These are phyloP conservation scores for Acephala macrosclerotiorum DNA, from an alignment of 2,329 filamentous ascomycete species.

Conservation along the genomic window DNA sequence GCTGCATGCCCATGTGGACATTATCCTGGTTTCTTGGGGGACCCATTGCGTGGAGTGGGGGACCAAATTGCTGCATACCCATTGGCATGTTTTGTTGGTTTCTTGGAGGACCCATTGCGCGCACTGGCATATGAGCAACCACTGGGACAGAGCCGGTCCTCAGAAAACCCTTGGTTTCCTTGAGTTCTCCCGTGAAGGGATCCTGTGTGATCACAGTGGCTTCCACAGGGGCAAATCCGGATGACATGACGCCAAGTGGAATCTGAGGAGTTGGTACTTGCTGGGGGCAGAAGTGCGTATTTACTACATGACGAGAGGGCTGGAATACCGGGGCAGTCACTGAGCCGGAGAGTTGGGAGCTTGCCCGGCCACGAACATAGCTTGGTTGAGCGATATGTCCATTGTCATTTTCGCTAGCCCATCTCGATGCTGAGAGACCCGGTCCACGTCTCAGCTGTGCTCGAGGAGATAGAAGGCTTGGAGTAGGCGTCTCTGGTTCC, in stretches of 20 bases:
- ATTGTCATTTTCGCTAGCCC: conserved; percentile 14
- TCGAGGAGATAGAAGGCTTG: neutral
- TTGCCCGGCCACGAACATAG: no score
- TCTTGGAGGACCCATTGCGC: neutral
- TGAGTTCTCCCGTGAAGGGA: conserved; percentile 4
- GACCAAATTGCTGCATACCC: neutral
- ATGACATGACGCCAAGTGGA: neutral
- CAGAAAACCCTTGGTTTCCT: conserved; percentile 24
- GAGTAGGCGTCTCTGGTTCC: neutral
- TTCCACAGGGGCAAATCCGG: conserved; percentile 3
- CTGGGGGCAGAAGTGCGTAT: neutral
- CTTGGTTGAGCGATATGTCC: neutral
- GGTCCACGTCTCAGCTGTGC: conserved; percentile 8
- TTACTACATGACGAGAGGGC: neutral
- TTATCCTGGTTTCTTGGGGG: neutral
- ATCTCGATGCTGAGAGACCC: conserved; percentile 23
- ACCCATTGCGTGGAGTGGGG: conserved; percentile 15
- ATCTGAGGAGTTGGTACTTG: neutral
- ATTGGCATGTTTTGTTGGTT: neutral
- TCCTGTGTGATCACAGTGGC: conserved; percentile 24
- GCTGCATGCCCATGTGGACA: neutral
- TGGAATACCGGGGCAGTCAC: neutral
- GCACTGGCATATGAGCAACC: conserved; percentile 22
- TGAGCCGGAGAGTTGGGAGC: neutral
- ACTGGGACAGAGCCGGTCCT: conserved; percentile 23